These are phyloP conservation scores for Teunomyces funiuensis DNA, from an alignment of 805 yeast genomes.

Conservation along the genomic window DNA sequence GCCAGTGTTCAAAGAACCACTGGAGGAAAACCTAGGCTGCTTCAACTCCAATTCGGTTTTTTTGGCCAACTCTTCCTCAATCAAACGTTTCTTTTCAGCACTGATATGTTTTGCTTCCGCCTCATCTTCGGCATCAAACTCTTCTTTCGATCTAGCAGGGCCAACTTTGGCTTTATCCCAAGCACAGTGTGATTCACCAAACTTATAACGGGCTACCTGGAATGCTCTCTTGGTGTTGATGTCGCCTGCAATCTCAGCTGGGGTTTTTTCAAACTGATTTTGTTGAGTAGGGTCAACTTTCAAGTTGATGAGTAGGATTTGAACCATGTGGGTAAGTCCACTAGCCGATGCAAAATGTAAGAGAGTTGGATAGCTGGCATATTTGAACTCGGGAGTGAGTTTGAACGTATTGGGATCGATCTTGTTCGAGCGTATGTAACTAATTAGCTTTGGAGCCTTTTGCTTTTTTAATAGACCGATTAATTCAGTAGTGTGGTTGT, in stretches of 20 bases:
- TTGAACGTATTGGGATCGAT: slow-evolving; percentile 48
- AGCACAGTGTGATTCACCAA: slow-evolving; percentile 70
- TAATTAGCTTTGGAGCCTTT: slow-evolving; percentile 69
- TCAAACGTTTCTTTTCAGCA: slow-evolving; percentile 37
- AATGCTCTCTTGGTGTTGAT: slow-evolving; percentile 52
- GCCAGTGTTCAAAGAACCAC: slow-evolving; percentile 33
- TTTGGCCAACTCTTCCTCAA: slow-evolving; percentile 45
- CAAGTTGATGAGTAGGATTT: slow-evolving; percentile 56
- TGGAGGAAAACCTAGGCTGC: slow-evolving; percentile 28
- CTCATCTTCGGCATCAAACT: slow-evolving; percentile 45
- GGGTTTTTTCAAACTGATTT: slow-evolving; percentile 57
- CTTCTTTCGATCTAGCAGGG: slow-evolving; percentile 55
- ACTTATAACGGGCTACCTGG: slow-evolving; percentile 60
- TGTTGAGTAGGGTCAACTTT: slow-evolving; percentile 67
- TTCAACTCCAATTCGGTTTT: slow-evolving; percentile 41
- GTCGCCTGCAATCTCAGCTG: slow-evolving; percentile 64
- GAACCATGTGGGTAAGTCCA: slow-evolving; percentile 66
- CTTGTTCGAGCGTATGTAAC: slow-evolving; percentile 59
- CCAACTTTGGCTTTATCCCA: slow-evolving; percentile 74
- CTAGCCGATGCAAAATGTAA: slow-evolving; percentile 75
- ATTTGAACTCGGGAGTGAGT: slow-evolving; percentile 56
- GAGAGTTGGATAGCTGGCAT: slow-evolving; percentile 62
- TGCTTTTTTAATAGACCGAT: slow-evolving; percentile 64
- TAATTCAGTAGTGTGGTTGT: slow-evolving; percentile 57
- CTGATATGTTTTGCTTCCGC: slow-evolving; percentile 36